Evolutionary conservation across 441 rosid species (phyloP), one percentile per base, ranked within the genome.

Genomic region (Manihot esculenta): DNA sequence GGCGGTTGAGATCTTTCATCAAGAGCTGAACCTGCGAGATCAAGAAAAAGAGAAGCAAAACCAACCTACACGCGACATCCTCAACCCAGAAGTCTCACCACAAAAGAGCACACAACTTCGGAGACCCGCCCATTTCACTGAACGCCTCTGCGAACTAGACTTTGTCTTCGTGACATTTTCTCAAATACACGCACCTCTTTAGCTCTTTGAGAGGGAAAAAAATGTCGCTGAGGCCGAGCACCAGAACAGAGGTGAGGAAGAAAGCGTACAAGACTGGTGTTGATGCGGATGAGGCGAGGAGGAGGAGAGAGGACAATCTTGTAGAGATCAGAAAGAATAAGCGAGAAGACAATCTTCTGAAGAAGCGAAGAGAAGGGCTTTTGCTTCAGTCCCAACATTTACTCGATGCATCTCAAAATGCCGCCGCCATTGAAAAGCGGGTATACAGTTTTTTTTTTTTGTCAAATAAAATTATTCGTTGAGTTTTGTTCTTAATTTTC

Each of bases 291-390:
- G 97, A 92, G 65, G 98, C 94, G 0, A 73, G 97, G 50, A 81
- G 97, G 79, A 80, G 97, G 75, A 81, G 98, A 50, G 95, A 93
- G 73, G 97, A 93, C 68, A 88, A 85, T 74, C 78, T 90, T 83
- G 97, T 93, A 47, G 97, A 90, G 95, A 93, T 90, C 82, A 87
- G 98, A 57, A 93, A 93, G 84, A 90, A 74, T 69, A 88, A 87
- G 45, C 81, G 93, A 35, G 95, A 90, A 70, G 94, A 91, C 79
- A 89, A 86, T 80, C 74, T 93, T 74, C 83, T 81, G 86, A 93
- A 89, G 83, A 93, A 90, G 82, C 79, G 95, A 47, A 89, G 98
- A 18, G 97, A 92, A 62, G 95, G 95, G 23, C 79, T 90, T 50
- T 87, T 83, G 78, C 76, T 85, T 56, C 84, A 82, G 78, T 79